Evolutionary conservation across 2,329 filamentous ascomycete species (phyloP).

Genomic region (Rutstroemia sp.): DNA sequence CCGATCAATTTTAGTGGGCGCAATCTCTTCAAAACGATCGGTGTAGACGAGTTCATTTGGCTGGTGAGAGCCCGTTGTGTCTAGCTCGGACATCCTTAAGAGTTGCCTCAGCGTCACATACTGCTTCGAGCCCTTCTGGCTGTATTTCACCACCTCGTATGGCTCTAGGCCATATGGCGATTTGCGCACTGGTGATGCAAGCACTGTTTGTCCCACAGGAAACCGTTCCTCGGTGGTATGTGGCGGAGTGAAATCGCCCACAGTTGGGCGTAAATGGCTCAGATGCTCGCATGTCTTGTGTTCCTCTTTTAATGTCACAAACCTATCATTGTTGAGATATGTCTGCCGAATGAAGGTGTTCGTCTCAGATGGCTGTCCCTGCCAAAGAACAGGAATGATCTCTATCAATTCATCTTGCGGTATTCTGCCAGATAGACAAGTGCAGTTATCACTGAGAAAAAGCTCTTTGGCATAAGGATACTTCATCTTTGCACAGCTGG

Average conservation of each 20-base stretch:
- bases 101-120: constrained; percentile 44
- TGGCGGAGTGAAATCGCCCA: background rate
- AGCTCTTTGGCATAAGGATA: constrained; percentile 69
- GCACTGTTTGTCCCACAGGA: constrained; percentile 50
- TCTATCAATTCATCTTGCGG: constrained; percentile 47
- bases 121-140: constrained; percentile 21
- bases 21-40: constrained; percentile 35
- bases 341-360: constrained; percentile 66
- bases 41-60: constrained; percentile 48
- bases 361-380: constrained; percentile 36
- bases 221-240: constrained; percentile 29
- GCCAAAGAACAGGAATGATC: constrained; percentile 52
- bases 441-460: constrained; percentile 71
- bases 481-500: constrained; percentile 56
- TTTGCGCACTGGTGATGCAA: constrained; percentile 34
- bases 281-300: constrained; percentile 49
- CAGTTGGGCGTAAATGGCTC: constrained; percentile 4
- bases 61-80: constrained; percentile 16
- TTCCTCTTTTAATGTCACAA: constrained; percentile 46
- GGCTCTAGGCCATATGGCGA: constrained; percentile 44
- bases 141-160: constrained; percentile 45
- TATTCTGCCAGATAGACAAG: constrained; percentile 46
- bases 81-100: constrained; percentile 38
- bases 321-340: constrained; percentile 54
- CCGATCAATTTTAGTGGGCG: constrained; percentile 38